Evolutionary conservation across 441 rosid genomes (phyloP).

Genomic region (Populus hybrid): DNA sequence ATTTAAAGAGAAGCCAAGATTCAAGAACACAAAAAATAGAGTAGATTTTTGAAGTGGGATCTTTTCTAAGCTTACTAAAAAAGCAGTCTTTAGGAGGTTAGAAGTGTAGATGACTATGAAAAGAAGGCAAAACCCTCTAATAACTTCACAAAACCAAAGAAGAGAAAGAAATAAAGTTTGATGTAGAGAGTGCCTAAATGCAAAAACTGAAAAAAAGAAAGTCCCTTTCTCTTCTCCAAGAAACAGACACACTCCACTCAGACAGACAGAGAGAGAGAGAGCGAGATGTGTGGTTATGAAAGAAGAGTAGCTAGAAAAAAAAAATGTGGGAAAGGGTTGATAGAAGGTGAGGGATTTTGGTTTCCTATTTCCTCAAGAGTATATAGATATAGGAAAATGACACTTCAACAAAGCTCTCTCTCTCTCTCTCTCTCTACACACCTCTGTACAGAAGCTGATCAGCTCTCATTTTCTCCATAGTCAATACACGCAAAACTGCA

Average conservation of each 20-base stretch:
- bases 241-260: neutral
- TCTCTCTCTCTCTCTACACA: neutral
- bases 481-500: slow-evolving; percentile 25
- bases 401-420: slow-evolving; percentile 42
- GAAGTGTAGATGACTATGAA: neutral
- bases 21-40: slow-evolving; percentile 13
- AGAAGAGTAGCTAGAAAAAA: slow-evolving; percentile 23
- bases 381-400: slow-evolving; percentile 80
- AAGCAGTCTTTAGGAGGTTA: neutral
- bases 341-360: slow-evolving; percentile 48
- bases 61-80: neutral
- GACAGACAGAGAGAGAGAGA: slow-evolving; percentile 15
- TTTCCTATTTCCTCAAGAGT: slow-evolving; percentile 64
- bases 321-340: slow-evolving; percentile 31
- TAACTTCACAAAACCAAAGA: neutral
- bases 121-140: neutral
- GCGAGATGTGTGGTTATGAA: neutral
- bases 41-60: neutral
- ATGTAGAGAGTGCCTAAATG: neutral
- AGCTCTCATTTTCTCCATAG: slow-evolving; percentile 23
- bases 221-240: slow-evolving; percentile 13
- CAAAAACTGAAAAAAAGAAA: neutral
- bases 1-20: slow-evolving; percentile 61
- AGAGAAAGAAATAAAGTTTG: neutral
- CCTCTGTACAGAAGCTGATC: neutral